Conservation (phyloP, 305 asterid species). For the Striga hermonthica region DNA sequence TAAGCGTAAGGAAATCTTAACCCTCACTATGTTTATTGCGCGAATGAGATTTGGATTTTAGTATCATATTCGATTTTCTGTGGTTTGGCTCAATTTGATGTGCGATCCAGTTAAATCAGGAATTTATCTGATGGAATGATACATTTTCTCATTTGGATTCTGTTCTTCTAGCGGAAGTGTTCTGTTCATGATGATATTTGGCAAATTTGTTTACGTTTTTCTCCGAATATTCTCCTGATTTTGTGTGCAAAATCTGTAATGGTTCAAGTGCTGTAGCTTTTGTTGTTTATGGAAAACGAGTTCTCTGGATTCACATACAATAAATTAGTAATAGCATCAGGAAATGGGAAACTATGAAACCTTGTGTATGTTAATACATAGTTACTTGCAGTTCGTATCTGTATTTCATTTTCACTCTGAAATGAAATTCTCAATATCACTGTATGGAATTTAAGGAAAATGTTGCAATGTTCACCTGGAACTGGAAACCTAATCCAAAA, state of each 20-base stretch:
- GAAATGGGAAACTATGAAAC: no score
- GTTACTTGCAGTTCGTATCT: no score
- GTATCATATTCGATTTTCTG: neutral
- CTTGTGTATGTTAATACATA: no score
- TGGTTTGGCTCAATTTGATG: constrained; percentile 2
- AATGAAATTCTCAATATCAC: no score
- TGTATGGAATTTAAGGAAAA: neutral
- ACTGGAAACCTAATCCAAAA: neutral
- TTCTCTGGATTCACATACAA: neutral
- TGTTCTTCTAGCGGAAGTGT: constrained; percentile 6
- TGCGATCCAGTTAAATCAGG: neutral
- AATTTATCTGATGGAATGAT: neutral
- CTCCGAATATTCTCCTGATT: neutral
- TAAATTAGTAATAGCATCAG: no score
- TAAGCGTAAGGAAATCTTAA: constrained; percentile 43
- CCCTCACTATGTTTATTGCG: neutral
- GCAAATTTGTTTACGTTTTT: constrained; percentile 3
- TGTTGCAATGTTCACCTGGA: neutral
- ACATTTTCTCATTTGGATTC: neutral
- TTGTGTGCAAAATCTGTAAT: constrained; percentile 10
- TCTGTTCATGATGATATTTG: neutral
- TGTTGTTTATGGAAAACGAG: constrained; percentile 1
- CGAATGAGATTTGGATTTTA: neutral
- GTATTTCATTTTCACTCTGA: no score
- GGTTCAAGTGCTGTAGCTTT: neutral